Conservation (phyloP, 371 early-diverging fungal genomes). For the Gilbertella persicaria region DNA sequence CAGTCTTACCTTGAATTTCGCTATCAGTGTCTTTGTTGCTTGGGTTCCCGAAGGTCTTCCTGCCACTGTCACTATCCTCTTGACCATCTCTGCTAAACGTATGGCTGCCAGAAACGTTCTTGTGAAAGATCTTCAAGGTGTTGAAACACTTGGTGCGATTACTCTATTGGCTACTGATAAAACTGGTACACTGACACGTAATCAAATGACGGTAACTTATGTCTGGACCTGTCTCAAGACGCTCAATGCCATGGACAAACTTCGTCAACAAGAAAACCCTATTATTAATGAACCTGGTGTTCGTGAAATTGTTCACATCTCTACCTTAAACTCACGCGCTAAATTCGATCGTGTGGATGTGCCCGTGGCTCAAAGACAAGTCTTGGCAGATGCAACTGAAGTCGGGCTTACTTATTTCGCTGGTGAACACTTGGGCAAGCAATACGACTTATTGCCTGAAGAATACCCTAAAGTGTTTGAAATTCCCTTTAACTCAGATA, state of each 20-base stretch:
- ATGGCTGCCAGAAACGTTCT: constrained; percentile 88
- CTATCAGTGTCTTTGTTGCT: constrained; percentile 86
- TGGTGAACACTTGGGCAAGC: constrained; percentile 51
- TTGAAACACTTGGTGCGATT: constrained; percentile 95
- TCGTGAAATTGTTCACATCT: constrained; percentile 70
- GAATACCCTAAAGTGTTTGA: constrained; percentile 88
- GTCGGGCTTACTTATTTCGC: constrained; percentile 86
- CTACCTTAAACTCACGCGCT: constrained; percentile 78
- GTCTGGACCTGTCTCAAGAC: constrained; percentile 76
- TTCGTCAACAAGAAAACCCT: neutral
- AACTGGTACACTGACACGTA: constrained; percentile 94
- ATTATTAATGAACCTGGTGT: constrained; percentile 54
- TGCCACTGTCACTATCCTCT: constrained; percentile 86
- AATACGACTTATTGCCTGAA: constrained; percentile 67
- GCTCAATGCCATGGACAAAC: constrained; percentile 59
- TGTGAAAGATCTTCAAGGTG: constrained; percentile 93
- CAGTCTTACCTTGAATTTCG: constrained; percentile 80
- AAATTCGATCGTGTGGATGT: constrained; percentile 88
- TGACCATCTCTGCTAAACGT: constrained; percentile 93
- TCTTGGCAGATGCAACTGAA: constrained; percentile 93
- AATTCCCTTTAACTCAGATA: constrained; percentile 94
- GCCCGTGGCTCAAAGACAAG: constrained; percentile 52
- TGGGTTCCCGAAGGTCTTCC: constrained; percentile 93
- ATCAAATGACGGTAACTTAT: constrained; percentile 93
- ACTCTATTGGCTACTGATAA: constrained; percentile 95